Evolutionary conservation across 495 filamentous ascomycete genomes (phyloP).

Genomic region (Penicillium daleae): DNA sequence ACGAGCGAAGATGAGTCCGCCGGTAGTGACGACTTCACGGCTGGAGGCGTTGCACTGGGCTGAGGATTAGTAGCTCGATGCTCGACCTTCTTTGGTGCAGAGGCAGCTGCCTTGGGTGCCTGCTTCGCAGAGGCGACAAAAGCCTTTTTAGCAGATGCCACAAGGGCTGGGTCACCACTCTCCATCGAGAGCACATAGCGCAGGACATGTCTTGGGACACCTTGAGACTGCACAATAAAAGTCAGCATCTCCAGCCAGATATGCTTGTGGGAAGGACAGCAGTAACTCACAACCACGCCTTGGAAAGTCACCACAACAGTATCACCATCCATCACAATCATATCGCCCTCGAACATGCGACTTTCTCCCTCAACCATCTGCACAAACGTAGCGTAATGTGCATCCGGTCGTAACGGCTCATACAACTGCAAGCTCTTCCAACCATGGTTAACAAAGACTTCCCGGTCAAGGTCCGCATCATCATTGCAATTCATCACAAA

Average conservation of each 20-base stretch:
- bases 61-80: not conserved
- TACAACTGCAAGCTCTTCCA: not conserved
- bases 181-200: conserved; percentile 3
- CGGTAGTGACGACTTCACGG: not conserved
- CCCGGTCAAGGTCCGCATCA: not conserved
- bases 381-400: not conserved
- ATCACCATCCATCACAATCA: not conserved
- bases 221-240: not conserved
- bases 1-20: not conserved
- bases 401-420: not conserved
- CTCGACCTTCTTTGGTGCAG: not conserved
- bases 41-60: not conserved
- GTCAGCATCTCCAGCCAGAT: not conserved
- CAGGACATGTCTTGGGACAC: conserved; percentile 3
- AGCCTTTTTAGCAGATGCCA: not conserved
- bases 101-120: not conserved
- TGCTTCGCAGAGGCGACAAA: not conserved
- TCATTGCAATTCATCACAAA: not conserved
- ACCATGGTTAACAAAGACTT: not conserved
- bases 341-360: not conserved
- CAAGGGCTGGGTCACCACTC: not conserved
- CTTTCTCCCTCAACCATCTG: not conserved
- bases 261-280: not conserved
- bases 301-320: not conserved
- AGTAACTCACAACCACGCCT: not conserved